phyloP scores from a whole-genome alignment of 2,329 filamentous ascomycete genomes.

The Aurifilum marmelostoma region DNA sequence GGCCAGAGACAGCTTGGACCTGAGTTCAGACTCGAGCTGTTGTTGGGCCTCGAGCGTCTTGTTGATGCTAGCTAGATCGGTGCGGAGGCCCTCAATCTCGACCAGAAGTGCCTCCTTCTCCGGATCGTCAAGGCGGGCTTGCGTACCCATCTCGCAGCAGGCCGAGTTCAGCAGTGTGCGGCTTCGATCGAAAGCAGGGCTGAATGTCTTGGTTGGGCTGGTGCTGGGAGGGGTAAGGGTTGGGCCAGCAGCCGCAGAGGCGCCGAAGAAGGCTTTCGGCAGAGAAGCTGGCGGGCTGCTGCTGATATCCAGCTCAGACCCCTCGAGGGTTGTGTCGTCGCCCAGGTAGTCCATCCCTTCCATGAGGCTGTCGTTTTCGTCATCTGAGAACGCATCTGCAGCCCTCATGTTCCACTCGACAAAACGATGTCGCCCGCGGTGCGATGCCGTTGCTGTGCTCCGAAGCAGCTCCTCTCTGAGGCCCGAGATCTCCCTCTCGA shows the following conservation, averaged over 20 bases:
- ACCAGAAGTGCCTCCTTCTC: neutral
- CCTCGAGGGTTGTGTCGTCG: slow-evolving; percentile 17
- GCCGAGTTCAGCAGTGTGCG: neutral
- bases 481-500: slow-evolving; percentile 14
- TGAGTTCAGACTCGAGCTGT: slow-evolving; percentile 6
- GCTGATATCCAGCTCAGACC: slow-evolving; percentile 6
- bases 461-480: slow-evolving; percentile 7
- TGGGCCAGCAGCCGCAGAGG: neutral
- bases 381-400: slow-evolving; percentile 22
- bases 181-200: neutral
- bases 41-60: slow-evolving; percentile 9
- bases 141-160: slow-evolving; percentile 17
- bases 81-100: slow-evolving; percentile 17
- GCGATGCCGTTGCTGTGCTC: neutral
- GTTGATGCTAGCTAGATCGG: slow-evolving; percentile 16
- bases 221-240: slow-evolving; percentile 26
- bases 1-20: slow-evolving; percentile 10
- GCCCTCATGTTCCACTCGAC: slow-evolving; percentile 21
- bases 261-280: neutral
- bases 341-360: slow-evolving; percentile 3
- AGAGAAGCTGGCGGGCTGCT: neutral
- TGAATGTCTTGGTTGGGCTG: slow-evolving; percentile 20
- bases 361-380: slow-evolving; percentile 11
- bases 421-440: slow-evolving; percentile 8
- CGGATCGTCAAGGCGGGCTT: slow-evolving; percentile 8